Percentiles rank a stretch among this genome's conserved stretches.
Conservation (phyloP, 2,329 filamentous ascomycete genomes). For the Trichoderma arundinaceum region DNA sequence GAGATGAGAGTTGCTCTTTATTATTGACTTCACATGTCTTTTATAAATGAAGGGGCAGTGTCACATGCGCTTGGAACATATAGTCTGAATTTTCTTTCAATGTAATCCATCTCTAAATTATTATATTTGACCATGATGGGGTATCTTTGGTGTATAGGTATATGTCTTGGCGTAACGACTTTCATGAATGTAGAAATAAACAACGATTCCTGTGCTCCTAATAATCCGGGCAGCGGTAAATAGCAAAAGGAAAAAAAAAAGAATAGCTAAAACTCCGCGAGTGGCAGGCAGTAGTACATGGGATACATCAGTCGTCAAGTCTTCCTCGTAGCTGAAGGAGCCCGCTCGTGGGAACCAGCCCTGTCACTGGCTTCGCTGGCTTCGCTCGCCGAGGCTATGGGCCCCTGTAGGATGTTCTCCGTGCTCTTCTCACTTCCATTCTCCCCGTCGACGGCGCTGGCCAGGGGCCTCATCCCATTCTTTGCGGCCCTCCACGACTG, state of each 20-base stretch:
- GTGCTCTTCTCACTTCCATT: slow-evolving; percentile 25
- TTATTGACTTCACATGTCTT: neutral
- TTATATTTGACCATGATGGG: neutral
- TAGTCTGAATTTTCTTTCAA: neutral
- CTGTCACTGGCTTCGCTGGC: slow-evolving; percentile 4
- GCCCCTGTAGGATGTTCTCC: slow-evolving; percentile 26
- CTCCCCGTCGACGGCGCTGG: slow-evolving; percentile 14
- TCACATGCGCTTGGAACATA: neutral
- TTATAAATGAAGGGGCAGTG: too few relatives aligned
- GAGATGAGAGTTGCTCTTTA: neutral
- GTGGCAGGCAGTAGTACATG: neutral
- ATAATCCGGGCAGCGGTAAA: neutral
- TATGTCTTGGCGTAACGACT: slow-evolving; percentile 8
- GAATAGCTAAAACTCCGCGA: neutral
- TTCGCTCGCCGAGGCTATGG: slow-evolving; percentile 5
- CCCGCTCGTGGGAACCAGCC: neutral
- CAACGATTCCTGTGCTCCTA: neutral
- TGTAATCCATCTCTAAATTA: neutral
- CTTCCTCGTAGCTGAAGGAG: neutral
- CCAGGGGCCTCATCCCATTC: slow-evolving; percentile 36
- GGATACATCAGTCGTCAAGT: neutral
- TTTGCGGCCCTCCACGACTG: slow-evolving; percentile 38
- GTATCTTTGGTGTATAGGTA: slow-evolving; percentile 12
- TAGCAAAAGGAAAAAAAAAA: neutral
- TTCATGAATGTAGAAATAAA: slow-evolving; percentile 8